Evolutionary conservation across 2,329 filamentous ascomycete species (phyloP).

Genomic region (Diaporthe destruens): DNA sequence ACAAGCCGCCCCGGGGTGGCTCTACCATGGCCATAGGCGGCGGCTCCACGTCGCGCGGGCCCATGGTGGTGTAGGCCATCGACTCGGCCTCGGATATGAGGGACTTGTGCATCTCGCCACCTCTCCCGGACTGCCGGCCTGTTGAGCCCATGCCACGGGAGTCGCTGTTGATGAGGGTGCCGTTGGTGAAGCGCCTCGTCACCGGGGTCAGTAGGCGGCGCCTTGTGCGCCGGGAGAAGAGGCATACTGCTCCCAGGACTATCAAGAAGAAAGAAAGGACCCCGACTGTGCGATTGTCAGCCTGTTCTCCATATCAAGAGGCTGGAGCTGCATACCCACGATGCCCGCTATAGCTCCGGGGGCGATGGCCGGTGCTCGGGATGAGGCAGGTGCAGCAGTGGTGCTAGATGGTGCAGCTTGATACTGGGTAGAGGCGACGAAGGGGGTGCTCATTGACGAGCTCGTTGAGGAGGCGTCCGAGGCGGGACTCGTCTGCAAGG

Average conservation of each 20-base stretch:
- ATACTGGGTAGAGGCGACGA: not conserved
- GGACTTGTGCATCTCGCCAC: constrained; percentile 15
- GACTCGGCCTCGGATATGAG: constrained; percentile 9
- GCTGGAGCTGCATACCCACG: constrained; percentile 10
- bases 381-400: not conserved
- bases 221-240: constrained; percentile 24
- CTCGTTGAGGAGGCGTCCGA: not conserved
- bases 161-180: not conserved
- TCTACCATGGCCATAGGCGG: constrained; percentile 12
- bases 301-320: not conserved
- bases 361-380: constrained; percentile 20
- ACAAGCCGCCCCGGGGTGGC: not conserved
- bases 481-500: constrained; percentile 5
- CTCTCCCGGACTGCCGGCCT: not conserved
- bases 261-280: constrained; percentile 14
- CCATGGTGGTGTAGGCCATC: not conserved
- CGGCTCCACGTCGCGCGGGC: not conserved
- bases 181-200: constrained; percentile 4
- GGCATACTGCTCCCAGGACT: constrained; percentile 13
- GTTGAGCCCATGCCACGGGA: not conserved
- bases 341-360: constrained; percentile 27
- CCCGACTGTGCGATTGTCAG: constrained; percentile 15
- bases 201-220: constrained; percentile 9
- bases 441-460: not conserved
- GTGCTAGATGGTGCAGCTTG: constrained; percentile 14